These are phyloP conservation scores for Pythium rhizo-oryzae DNA, from an alignment of 352 stramenopile genomes.

Conservation along the genomic window DNA sequence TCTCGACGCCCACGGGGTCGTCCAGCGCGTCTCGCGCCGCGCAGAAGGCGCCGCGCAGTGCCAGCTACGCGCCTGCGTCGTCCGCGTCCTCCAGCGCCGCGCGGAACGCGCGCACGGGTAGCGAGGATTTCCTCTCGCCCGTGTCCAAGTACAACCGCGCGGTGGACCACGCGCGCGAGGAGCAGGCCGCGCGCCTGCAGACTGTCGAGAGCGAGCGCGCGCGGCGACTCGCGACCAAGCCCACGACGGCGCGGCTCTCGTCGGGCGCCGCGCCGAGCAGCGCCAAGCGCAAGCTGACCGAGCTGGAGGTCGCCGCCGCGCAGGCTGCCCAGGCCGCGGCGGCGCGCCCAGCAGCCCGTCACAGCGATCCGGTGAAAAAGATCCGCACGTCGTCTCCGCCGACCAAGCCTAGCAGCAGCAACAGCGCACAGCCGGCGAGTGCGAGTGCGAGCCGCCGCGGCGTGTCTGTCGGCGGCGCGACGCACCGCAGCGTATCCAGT, in stretches of 20 bases:
- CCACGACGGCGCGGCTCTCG: conserved; percentile 5
- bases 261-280: conserved; percentile 9
- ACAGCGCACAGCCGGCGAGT: neutral
- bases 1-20: conserved; percentile 20
- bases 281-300: conserved; percentile 38
- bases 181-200: conserved; percentile 38
- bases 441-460: conserved; percentile 16
- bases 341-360: neutral
- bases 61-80: conserved; percentile 17
- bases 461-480: conserved; percentile 5
- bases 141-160: conserved; percentile 38
- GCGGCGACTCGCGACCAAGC: conserved; percentile 23
- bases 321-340: neutral
- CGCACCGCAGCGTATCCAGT: neutral
- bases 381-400: conserved; percentile 23
- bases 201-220: conserved; percentile 27
- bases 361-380: conserved; percentile 25
- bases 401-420: neutral
- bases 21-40: neutral
- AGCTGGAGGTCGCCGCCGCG: conserved; percentile 17
- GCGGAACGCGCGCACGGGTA: conserved; percentile 8
- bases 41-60: conserved; percentile 12
- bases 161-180: conserved; percentile 24
- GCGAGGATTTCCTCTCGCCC: conserved; percentile 36
- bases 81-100: conserved; percentile 6